phyloP scores from a whole-genome alignment of 2,329 filamentous ascomycete species.

The Podosphaera xanthii region DNA sequence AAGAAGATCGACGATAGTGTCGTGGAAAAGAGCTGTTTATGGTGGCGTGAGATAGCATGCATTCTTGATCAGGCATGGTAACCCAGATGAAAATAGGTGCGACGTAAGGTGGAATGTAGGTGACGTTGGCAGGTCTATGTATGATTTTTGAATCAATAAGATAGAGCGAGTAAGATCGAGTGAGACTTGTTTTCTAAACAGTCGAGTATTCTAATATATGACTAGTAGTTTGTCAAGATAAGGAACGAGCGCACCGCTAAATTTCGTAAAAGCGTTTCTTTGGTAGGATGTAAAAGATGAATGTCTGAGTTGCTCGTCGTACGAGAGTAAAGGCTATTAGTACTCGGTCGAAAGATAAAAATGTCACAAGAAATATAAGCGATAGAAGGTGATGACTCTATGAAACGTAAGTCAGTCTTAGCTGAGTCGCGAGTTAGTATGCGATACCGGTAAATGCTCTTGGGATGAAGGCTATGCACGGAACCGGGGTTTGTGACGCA shows the following conservation, averaged over 20 bases:
- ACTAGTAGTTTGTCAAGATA: no score
- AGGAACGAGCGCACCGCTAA: no score
- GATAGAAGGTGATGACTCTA: background rate
- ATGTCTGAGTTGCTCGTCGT: no score
- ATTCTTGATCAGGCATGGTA: background rate
- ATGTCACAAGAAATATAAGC: background rate
- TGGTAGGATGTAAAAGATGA: no score
- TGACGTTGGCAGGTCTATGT: background rate
- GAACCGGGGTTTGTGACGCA: background rate
- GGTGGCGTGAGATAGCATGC: conserved; percentile 20
- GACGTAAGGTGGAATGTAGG: background rate
- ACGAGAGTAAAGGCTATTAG: no score
- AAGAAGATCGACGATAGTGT: conserved; percentile 20
- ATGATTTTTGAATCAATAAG: no score
- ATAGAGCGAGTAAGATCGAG: no score
- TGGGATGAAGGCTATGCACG: background rate
- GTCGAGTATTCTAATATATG: no score
- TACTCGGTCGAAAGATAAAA: no score
- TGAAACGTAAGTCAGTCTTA: background rate
- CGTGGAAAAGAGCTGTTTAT: conserved; percentile 27
- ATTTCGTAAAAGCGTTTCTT: no score
- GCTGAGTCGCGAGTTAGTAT: background rate
- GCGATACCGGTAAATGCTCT: background rate
- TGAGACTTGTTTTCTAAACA: no score
- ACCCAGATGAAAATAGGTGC: background rate